Evolutionary conservation across 2,329 filamentous ascomycete genomes (phyloP), one percentile per base, ranked within the genome.

Genomic region (Botryotinia convoluta): DNA sequence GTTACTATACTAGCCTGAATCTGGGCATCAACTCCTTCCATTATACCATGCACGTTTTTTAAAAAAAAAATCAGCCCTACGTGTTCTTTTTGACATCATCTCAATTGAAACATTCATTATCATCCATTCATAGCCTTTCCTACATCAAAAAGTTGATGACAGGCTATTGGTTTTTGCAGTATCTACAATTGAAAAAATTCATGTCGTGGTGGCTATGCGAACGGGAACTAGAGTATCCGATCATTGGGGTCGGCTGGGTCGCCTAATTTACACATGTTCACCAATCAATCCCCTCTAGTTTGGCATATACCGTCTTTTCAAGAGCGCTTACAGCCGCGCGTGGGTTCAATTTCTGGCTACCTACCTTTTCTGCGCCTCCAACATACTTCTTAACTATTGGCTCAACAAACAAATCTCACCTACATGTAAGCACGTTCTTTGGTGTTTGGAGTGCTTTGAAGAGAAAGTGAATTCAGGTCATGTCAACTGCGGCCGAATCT

Each of bases 261-360:
- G 63, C 44, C 45, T 57, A 57, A 54, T 3, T 29, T 14, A 3
- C 8, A 16, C 32, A 51, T 22, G 32, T 51, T 51, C 44, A 51
- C 29, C 63, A 65, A 48, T 51, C 3, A 51, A 4, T n/a, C 37
- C 44, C 32, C 45, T 39, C 10, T 22, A 29, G 44, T 51, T 51
- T 32, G 20, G 20, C 6, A 18, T 37, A 26, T 10, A 39, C 14
- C 10, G 18, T 37, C 48, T 10, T 26, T 54, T 32, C 35, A 35
- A n/a, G 7, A 22, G 70, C 48, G 45, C 70, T 72, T 65, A 72
- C 70, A 67, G 16, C 37, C 48, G 61, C 69, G 45, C 69, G 20
- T 57, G 37, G n/a, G 16, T n/a, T 45, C 70, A 67, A 72, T 67
- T 72, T 72, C 20, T 42, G 32, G 70, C 6, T 26, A 20, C 48